Percentiles rank a stretch among this genome's conserved stretches.
Evolutionary conservation across 495 filamentous ascomycete species (phyloP).

Genomic region (Apiosordaria backusii): DNA sequence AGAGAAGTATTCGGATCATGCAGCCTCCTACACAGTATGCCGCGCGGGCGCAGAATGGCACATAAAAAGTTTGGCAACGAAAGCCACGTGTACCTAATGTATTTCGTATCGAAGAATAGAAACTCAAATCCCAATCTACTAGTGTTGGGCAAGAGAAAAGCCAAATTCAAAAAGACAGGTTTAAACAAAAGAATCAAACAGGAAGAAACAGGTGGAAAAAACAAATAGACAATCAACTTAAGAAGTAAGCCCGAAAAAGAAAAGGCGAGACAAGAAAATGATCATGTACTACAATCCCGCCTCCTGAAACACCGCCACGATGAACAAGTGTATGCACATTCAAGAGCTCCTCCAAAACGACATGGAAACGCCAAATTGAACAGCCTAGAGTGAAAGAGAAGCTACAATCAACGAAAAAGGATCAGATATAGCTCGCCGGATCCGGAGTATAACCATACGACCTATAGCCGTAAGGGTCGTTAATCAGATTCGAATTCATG

Average conservation of each 20-base stretch:
- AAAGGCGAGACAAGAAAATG: too few species aligned
- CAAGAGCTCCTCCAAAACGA: too few species aligned
- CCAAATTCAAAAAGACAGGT: background rate
- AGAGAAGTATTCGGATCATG: too few species aligned
- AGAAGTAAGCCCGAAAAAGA: too few species aligned
- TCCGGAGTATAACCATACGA: background rate
- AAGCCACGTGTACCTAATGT: too few species aligned
- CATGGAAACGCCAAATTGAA: too few species aligned
- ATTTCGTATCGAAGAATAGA: background rate
- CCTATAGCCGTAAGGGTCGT: background rate
- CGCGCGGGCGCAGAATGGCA: background rate
- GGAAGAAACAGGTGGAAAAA: background rate
- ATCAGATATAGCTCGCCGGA: background rate
- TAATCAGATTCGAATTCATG: background rate
- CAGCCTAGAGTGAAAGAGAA: background rate
- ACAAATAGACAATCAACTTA: too few species aligned
- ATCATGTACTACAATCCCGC: too few species aligned
- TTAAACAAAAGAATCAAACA: background rate
- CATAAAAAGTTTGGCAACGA: too few species aligned
- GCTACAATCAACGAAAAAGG: background rate
- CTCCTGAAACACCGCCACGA: too few species aligned
- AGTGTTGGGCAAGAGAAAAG: background rate
- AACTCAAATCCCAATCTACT: background rate
- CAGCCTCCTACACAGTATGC: too few species aligned
- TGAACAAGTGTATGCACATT: too few species aligned